Conservation (phyloP, 148 eudicot species). For the Hydrangea macrophylla region DNA sequence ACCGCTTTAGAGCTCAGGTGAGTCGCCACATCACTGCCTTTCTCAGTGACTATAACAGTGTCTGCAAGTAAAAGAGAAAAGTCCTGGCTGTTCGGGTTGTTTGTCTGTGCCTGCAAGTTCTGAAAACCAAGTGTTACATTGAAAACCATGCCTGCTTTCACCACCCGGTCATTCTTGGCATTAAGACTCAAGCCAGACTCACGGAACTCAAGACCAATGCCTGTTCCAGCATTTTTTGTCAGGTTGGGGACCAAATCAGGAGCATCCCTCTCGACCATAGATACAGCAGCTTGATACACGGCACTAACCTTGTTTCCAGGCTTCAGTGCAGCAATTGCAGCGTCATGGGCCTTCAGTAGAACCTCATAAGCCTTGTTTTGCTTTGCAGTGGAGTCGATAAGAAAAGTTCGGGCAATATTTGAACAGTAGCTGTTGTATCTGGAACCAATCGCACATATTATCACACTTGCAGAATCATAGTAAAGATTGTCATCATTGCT, state of each 20-base stretch:
- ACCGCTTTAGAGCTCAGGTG: conserved; percentile 55
- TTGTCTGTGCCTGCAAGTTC: conserved; percentile 54
- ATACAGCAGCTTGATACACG: conserved; percentile 63
- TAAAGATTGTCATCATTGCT: conserved; percentile 71
- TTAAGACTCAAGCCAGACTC: conserved; percentile 74
- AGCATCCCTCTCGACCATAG: conserved; percentile 72
- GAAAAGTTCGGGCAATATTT: conserved; percentile 70
- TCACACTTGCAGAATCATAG: conserved; percentile 81
- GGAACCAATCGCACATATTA: conserved; percentile 81
- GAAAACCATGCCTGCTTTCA: conserved; percentile 80
- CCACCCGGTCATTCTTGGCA: conserved; percentile 58
- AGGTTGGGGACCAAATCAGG: conserved; percentile 67
- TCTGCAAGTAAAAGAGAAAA: conserved; percentile 77
- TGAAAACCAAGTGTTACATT: conserved; percentile 86
- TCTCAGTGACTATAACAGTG: conserved; percentile 56
- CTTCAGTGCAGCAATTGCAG: conserved; percentile 70
- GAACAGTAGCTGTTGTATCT: conserved; percentile 87
- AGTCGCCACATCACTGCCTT: conserved; percentile 53
- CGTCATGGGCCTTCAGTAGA: conserved; percentile 83
- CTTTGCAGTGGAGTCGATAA: conserved; percentile 63
- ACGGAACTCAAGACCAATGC: conserved; percentile 89
- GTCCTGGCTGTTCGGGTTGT: conserved; percentile 60
- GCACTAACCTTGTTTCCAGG: conserved; percentile 56
- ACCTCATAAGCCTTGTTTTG: conserved; percentile 83
- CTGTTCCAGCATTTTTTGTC: conserved; percentile 91